A percentile compares a stretch with the other conserved stretches of the same genome.
Evolutionary conservation across 73 alveolate genomes (phyloP).

Genomic region (Loxodes magnus): DNA sequence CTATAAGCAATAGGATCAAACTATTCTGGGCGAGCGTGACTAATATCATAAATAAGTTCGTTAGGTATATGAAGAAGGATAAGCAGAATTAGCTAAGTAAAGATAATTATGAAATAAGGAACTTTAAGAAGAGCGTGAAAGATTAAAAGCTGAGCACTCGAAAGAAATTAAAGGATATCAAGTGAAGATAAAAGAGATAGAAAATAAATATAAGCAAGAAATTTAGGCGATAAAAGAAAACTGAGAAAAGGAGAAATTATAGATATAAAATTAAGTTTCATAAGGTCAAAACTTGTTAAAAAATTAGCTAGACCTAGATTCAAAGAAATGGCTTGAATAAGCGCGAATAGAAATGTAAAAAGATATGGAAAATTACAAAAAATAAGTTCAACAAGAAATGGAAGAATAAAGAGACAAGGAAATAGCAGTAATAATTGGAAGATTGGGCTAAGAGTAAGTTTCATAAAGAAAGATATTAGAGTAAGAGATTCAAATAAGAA

Average conservation of each 20-base stretch:
- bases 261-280: slow-evolving; percentile 20
- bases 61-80: slow-evolving; percentile 27
- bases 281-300: slow-evolving; percentile 25
- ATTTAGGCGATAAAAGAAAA: background rate
- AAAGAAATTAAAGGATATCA: slow-evolving; percentile 1
- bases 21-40: slow-evolving; percentile 62
- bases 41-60: slow-evolving; percentile 22
- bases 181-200: slow-evolving; percentile 1
- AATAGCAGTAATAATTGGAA: slow-evolving; percentile 20
- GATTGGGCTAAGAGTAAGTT: slow-evolving; percentile 28
- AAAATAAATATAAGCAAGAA: background rate
- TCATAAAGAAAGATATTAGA: slow-evolving; percentile 8
- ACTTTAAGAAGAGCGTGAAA: background rate
- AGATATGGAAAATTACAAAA: slow-evolving; percentile 24
- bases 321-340: no score
- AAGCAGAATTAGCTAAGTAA: slow-evolving; percentile 20
- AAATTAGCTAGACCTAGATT: no score
- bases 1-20: slow-evolving; percentile 53
- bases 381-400: slow-evolving; percentile 17
- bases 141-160: background rate
- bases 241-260: background rate
- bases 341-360: no score
- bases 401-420: slow-evolving; percentile 28
- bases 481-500: slow-evolving; percentile 9
- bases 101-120: slow-evolving; percentile 14